Percentiles rank a stretch among this genome's conserved stretches.
phyloP scores from a whole-genome alignment of 1,139 yeast genomes.

The Kazachstania sp. region DNA sequence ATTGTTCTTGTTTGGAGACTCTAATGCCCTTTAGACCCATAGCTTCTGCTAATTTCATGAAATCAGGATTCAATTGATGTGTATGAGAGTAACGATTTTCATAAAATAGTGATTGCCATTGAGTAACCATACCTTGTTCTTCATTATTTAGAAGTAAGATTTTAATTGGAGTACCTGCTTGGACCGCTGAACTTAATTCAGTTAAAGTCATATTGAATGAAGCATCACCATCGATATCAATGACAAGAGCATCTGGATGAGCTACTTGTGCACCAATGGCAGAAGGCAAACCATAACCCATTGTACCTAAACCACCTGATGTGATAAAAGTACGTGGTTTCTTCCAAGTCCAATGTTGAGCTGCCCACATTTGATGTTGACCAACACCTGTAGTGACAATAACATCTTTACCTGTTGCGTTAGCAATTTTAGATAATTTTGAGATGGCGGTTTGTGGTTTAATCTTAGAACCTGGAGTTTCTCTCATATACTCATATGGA shows the following conservation, averaged over 20 bases:
- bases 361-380: constrained; percentile 99
- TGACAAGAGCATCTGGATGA: constrained; percentile 86
- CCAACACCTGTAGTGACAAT: constrained; percentile 97
- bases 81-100: constrained; percentile 96
- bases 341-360: constrained; percentile 92
- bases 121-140: constrained; percentile 99
- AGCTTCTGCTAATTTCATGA: constrained; percentile 84
- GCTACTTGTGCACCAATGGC: constrained; percentile 99
- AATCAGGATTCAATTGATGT: constrained; percentile 90
- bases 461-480: constrained; percentile 70
- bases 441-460: constrained; percentile 89
- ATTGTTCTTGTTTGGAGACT: constrained; percentile 58
- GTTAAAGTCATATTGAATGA: constrained; percentile 94
- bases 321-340: constrained; percentile 88
- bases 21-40: constrained; percentile 86
- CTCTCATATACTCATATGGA: constrained; percentile 73
- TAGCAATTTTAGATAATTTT: constrained; percentile 68
- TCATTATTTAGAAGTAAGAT: constrained; percentile 85
- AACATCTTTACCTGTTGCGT: constrained; percentile 57
- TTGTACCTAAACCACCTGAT: constrained; percentile 97
- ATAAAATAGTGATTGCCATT: constrained; percentile 96
- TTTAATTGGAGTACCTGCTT: constrained; percentile 85
- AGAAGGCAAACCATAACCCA: constrained; percentile 96
- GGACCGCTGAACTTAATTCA: constrained; percentile 90
- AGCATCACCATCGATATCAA: constrained; percentile 98